These are phyloP conservation scores for Colletotrichum godetiae DNA, from an alignment of 2,329 filamentous ascomycete genomes.

Conservation along the genomic window DNA sequence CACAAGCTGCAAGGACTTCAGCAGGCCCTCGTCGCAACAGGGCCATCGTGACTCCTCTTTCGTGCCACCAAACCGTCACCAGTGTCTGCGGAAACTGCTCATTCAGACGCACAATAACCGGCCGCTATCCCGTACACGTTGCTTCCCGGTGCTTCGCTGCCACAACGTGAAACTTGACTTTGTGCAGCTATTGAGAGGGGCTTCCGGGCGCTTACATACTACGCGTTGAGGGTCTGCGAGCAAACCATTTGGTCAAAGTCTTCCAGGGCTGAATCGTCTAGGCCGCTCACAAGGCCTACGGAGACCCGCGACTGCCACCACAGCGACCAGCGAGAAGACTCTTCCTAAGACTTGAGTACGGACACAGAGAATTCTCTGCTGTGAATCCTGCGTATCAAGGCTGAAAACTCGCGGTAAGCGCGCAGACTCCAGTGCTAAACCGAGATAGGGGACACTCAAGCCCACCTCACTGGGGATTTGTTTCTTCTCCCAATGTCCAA, in stretches of 20 bases:
- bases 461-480: not conserved
- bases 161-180: conserved; percentile 19
- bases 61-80: conserved; percentile 21
- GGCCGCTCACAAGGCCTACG: not conserved
- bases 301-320: not conserved
- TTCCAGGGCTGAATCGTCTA: conserved; percentile 5
- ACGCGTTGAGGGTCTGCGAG: not conserved
- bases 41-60: conserved; percentile 9
- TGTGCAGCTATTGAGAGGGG: not conserved
- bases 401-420: not conserved
- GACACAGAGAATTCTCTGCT: too few species aligned
- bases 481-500: not conserved
- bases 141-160: conserved; percentile 12
- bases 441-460: not conserved
- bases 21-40: conserved; percentile 19
- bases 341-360: too few species aligned
- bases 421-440: not conserved
- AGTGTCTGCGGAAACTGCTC: conserved; percentile 13
- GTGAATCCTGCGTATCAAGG: not conserved
- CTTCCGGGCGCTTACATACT: not conserved
- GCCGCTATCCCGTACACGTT: not conserved
- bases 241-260: conserved; percentile 14
- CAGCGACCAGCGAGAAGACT: not conserved
- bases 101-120: not conserved
- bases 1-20: not conserved